Evolutionary conservation across 2,329 filamentous ascomycete genomes (phyloP), one percentile per base, ranked within the genome.

Genomic region (Camillea tinctor): DNA sequence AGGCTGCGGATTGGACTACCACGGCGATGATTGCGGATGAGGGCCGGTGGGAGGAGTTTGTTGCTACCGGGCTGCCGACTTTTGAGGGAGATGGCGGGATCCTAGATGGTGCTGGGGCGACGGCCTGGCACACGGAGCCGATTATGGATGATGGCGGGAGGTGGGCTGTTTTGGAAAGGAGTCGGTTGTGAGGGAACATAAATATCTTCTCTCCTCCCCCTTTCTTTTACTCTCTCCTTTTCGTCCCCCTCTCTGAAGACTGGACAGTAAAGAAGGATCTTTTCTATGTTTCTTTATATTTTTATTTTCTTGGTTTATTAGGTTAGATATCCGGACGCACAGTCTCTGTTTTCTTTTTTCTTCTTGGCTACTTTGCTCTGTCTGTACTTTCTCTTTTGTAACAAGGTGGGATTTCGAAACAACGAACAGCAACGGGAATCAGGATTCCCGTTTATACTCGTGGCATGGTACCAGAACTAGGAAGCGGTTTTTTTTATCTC

Each of bases 21-120:
- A 50, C 57, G 13, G 59, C 61, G 1, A 57, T 61, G 19, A 65
- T 65, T 20, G 54, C 64, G 59, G 17, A 57, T 15, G 61, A 65
- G 4, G n/a, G 20, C 13, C 24, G 50, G 1, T 65, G 61, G 61
- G 50, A 60, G 15, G 51, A 62, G 8, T 65, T 64, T 8, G 52
- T 62, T 13, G 6, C 21, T 13, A 6, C 21, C 5, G 54, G 49
- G 20, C 63, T 65, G 8, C 63, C 61, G 20, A 9, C 17, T 6
- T 64, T 64, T 15, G 13, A 5, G 17, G 17, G 17, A 11, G 36
- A 44, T 4, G 5, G 2, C 36, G 36, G n/a, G 36, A 2, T 11
- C 1, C 13, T n/a, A 15, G 11, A 15, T 44, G 3, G 13, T 15
- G 26, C 3, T 11, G 26, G 3, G 7, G 26, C 26, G 26, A n/a